A percentile compares a stretch with the other conserved stretches of the same genome.
Conservation (phyloP, 495 filamentous ascomycete genomes). For the Penicillium arizonense region DNA sequence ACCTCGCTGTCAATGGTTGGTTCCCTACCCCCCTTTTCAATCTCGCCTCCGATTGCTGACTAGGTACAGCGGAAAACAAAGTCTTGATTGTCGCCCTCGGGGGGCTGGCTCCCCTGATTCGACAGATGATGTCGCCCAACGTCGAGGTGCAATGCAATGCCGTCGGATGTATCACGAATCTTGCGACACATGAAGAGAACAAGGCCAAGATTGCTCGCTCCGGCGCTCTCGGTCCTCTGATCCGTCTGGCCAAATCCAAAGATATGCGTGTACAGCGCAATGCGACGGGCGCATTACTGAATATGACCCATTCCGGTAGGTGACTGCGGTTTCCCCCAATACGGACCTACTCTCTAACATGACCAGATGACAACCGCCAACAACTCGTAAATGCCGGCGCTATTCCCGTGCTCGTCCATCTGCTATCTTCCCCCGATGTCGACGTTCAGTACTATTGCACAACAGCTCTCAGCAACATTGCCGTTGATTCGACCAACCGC, state of each 20-base stretch:
- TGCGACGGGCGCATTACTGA: slow-evolving; percentile 91
- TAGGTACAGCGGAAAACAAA: slow-evolving; percentile 84
- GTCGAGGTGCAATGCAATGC: slow-evolving; percentile 99
- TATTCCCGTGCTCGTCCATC: slow-evolving; percentile 92
- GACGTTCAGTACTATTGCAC: slow-evolving; percentile 99
- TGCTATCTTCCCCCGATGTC: slow-evolving; percentile 86
- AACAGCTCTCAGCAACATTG: slow-evolving; percentile 96
- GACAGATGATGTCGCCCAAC: slow-evolving; percentile 98
- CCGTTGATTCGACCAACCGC: slow-evolving; percentile 86
- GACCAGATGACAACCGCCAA: slow-evolving; percentile 91
- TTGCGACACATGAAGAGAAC: slow-evolving; percentile 98
- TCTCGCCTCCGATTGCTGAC: slow-evolving; percentile 41
- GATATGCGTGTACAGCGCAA: slow-evolving; percentile 99
- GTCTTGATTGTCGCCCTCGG: slow-evolving; percentile 91
- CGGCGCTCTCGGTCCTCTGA: slow-evolving; percentile 86
- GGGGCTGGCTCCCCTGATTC: slow-evolving; percentile 87
- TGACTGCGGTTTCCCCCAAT: not conserved
- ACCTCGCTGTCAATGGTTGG: slow-evolving; percentile 95
- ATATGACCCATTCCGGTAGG: slow-evolving; percentile 99
- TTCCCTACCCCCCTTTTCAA: slow-evolving; percentile 8
- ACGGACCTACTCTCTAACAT: slow-evolving; percentile 1
- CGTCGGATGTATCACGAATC: slow-evolving; percentile 96
- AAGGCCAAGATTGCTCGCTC: slow-evolving; percentile 98
- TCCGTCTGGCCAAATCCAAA: slow-evolving; percentile 90
- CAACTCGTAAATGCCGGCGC: slow-evolving; percentile 95